Conservation (phyloP, 306 rosid genomes). For the Sechiopsis laciniata region DNA sequence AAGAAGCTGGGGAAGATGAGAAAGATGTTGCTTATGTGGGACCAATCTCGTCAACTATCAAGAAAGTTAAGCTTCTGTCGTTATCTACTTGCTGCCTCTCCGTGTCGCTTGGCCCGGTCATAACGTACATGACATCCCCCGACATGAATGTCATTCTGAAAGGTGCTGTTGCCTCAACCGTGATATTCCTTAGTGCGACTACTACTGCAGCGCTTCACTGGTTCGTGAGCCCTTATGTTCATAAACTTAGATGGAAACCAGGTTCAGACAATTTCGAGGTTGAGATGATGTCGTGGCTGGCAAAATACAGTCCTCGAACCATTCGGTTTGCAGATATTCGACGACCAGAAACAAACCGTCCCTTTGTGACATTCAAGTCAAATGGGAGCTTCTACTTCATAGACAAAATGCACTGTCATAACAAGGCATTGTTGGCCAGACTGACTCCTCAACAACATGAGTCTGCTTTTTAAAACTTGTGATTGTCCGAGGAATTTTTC, state of each 20-base stretch:
- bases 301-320: slow-evolving; percentile 41
- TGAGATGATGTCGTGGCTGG: slow-evolving; percentile 80
- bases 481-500: slow-evolving; percentile 22
- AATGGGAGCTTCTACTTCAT: slow-evolving; percentile 66
- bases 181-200: slow-evolving; percentile 69
- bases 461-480: slow-evolving; percentile 56
- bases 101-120: slow-evolving; percentile 78
- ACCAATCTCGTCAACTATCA: slow-evolving; percentile 74
- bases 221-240: slow-evolving; percentile 80
- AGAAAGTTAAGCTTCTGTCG: slow-evolving; percentile 85
- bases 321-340: slow-evolving; percentile 70
- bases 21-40: slow-evolving; percentile 64
- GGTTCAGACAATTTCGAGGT: slow-evolving; percentile 84
- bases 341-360: slow-evolving; percentile 65
- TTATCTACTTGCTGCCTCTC: slow-evolving; percentile 94
- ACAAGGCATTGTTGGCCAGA: slow-evolving; percentile 73
- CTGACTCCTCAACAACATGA: slow-evolving; percentile 60
- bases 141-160: slow-evolving; percentile 87
- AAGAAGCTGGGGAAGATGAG: slow-evolving; percentile 40
- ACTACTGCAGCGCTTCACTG: slow-evolving; percentile 71
- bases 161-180: slow-evolving; percentile 79
- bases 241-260: slow-evolving; percentile 78
- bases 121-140: slow-evolving; percentile 90
- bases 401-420: slow-evolving; percentile 69
- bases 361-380: slow-evolving; percentile 79